Conservation (phyloP, 768 basidiomycete species). For the Imleria badia region DNA sequence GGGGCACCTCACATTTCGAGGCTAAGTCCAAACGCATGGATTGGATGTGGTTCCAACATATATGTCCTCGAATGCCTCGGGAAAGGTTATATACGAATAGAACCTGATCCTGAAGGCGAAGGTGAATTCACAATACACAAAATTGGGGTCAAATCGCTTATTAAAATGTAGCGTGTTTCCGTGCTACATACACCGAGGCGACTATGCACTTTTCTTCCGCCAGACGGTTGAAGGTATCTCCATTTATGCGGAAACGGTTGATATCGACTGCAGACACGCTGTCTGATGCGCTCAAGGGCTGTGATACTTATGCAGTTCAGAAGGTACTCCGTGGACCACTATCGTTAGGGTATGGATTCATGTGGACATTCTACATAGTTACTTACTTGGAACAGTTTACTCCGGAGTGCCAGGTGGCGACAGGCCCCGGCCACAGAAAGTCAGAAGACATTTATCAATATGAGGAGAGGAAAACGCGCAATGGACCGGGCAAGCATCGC, state of each 20-base stretch:
- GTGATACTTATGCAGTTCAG: constrained; percentile 61
- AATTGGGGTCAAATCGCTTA: constrained; percentile 1
- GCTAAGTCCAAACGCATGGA: constrained; percentile 70
- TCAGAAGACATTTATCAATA: constrained; percentile 58
- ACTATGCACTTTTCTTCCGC: constrained; percentile 47
- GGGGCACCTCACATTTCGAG: constrained; percentile 53
- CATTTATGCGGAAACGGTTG: constrained; percentile 51
- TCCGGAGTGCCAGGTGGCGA: constrained; percentile 68
- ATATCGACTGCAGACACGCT: constrained; percentile 57
- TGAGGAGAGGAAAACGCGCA: constrained; percentile 44
- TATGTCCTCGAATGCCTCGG: constrained; percentile 78
- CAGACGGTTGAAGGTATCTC: constrained; percentile 45
- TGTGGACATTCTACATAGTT: not conserved
- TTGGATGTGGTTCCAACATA: constrained; percentile 67
- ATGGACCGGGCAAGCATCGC: constrained; percentile 17
- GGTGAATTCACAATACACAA: constrained; percentile 24
- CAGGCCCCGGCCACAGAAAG: constrained; percentile 54
- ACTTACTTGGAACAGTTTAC: constrained; percentile 42
- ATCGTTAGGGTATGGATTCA: constrained; percentile 45
- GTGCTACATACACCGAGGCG: constrained; percentile 55
- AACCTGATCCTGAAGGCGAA: constrained; percentile 40
- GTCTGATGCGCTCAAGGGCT: constrained; percentile 60
- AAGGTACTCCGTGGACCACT: constrained; percentile 55
- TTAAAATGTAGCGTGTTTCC: constrained; percentile 35
- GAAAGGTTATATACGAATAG: constrained; percentile 65